phyloP scores from a whole-genome alignment of 2,329 filamentous ascomycete species.

The Aureobasidium musti region DNA sequence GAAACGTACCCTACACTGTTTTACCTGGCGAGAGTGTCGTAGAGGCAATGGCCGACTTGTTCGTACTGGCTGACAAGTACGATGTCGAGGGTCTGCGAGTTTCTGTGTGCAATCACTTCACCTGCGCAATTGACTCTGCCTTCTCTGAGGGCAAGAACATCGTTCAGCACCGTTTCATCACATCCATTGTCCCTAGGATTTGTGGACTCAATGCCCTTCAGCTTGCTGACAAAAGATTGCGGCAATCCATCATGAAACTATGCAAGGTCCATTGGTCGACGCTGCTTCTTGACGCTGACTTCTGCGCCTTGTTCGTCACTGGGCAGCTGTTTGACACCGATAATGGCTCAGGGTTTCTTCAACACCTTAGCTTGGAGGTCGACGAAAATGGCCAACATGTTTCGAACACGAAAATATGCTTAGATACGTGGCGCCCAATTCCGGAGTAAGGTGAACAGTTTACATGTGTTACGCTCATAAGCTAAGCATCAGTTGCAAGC shows the following conservation, averaged over 20 bases:
- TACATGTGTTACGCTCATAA: too few relatives aligned
- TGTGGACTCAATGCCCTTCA: background rate
- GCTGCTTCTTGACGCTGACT: background rate
- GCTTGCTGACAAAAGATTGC: background rate
- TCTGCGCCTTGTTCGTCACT: background rate
- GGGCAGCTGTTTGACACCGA: background rate
- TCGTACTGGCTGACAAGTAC: background rate
- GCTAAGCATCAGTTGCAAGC: too few relatives aligned
- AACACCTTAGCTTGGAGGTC: background rate
- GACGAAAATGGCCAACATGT: background rate
- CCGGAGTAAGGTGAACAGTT: too few relatives aligned
- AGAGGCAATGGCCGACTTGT: background rate
- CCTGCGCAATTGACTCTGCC: too few relatives aligned
- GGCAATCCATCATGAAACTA: background rate
- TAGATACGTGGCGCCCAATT: too few relatives aligned
- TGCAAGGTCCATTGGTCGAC: background rate
- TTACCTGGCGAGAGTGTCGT: too few relatives aligned
- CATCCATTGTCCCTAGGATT: background rate
- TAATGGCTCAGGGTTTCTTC: background rate
- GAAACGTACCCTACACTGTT: background rate
- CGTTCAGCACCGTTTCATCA: background rate
- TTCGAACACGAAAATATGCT: too few relatives aligned
- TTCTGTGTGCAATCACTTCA: background rate
- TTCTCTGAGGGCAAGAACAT: too few relatives aligned
- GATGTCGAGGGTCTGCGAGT: background rate